These are phyloP conservation scores for Agrocybe chaxingu DNA, from an alignment of 768 basidiomycete species.

Conservation along the genomic window DNA sequence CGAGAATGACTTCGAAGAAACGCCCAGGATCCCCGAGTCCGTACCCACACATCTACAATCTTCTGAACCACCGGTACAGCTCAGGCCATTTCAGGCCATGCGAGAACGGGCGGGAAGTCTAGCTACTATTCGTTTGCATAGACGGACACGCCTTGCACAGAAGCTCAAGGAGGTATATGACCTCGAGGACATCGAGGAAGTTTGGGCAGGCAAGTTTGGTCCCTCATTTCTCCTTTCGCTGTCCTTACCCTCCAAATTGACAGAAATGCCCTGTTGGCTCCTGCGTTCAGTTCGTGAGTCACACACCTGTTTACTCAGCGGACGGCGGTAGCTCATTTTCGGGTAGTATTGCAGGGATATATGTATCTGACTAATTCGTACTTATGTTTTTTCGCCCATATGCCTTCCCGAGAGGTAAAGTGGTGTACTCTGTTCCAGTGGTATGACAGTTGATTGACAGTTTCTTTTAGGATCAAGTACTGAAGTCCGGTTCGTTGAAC, in stretches of 20 bases:
- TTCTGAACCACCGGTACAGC: conserved; percentile 2
- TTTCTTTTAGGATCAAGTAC: conserved; percentile 70
- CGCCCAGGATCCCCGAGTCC: conserved; percentile 34
- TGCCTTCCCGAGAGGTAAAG: conserved; percentile 83
- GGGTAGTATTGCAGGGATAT: conserved; percentile 88
- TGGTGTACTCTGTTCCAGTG: conserved; percentile 1
- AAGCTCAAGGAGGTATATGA: conserved; percentile 90
- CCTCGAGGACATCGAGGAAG: conserved; percentile 76
- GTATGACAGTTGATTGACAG: conserved; percentile 4
- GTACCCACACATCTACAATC: conserved; percentile 5
- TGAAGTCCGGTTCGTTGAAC: conserved; percentile 87
- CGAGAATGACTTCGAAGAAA: conserved; percentile 59
- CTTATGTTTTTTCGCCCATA: conserved; percentile 95
- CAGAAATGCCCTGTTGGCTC: conserved; percentile 94
- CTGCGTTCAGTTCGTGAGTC: conserved; percentile 83
- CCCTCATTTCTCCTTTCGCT: background rate
- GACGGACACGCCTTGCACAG: conserved; percentile 74
- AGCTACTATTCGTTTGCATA: conserved; percentile 66
- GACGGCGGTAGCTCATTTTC: background rate
- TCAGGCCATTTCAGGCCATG: conserved; percentile 20
- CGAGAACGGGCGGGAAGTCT: conserved; percentile 58
- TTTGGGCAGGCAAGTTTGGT: conserved; percentile 64
- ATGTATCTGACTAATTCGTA: conserved; percentile 95
- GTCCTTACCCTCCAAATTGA: conserved; percentile 5
- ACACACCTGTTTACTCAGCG: background rate